phyloP scores from a whole-genome alignment of 345 rosid genomes.

The Raphanus sativus region DNA sequence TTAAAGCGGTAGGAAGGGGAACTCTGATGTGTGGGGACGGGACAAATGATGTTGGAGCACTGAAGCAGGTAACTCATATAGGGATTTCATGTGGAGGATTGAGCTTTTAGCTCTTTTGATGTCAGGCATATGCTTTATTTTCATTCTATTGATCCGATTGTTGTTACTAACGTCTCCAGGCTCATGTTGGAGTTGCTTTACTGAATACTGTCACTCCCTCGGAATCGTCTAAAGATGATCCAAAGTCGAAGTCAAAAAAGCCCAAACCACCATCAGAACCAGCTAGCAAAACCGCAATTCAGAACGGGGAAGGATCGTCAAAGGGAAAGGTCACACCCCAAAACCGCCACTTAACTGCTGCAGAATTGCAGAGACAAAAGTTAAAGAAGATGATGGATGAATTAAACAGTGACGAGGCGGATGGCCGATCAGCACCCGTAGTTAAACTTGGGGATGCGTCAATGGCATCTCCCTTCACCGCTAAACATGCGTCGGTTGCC shows the following conservation, averaged over 20 bases:
- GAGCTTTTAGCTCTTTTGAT: conserved; percentile 6
- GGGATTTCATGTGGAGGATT: background rate
- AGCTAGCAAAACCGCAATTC: conserved; percentile 43
- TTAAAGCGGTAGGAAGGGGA: conserved; percentile 84
- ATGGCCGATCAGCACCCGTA: conserved; percentile 88
- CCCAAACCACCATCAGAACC: conserved; percentile 51
- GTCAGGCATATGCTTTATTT: background rate
- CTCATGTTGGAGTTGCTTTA: conserved; percentile 93
- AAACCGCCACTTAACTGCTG: conserved; percentile 76
- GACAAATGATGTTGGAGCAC: conserved; percentile 99
- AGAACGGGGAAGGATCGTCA: conserved; percentile 64
- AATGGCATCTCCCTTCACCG: conserved; percentile 99
- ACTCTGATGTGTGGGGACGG: conserved; percentile 99
- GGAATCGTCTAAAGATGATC: conserved; percentile 63
- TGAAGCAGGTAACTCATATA: conserved; percentile 93
- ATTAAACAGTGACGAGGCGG: conserved; percentile 61
- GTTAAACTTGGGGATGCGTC: conserved; percentile 46
- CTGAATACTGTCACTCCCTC: conserved; percentile 74
- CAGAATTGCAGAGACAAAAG: conserved; percentile 75
- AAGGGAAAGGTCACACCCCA: conserved; percentile 51
- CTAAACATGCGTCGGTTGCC: conserved; percentile 96
- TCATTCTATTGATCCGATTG: conserved; percentile 4
- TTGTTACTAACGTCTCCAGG: conserved; percentile 46
- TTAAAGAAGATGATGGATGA: conserved; percentile 95
- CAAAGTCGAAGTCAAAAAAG: conserved; percentile 72